Percentiles rank a stretch among this genome's conserved stretches.
Conservation (phyloP, 148 eudicot species). For the Amaranthus cruentus region DNA sequence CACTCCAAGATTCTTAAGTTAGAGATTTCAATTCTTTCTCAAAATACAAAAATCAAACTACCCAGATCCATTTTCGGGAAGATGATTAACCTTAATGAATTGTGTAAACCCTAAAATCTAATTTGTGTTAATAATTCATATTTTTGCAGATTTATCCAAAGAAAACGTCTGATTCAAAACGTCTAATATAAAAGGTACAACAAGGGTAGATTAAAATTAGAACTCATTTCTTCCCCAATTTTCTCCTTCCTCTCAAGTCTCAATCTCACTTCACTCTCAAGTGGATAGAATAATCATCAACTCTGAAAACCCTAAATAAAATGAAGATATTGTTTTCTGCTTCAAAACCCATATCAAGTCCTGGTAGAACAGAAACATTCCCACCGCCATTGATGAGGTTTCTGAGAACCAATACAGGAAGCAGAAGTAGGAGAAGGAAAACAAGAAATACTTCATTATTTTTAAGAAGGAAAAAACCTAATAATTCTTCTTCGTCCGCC, state of each 20-base stretch:
- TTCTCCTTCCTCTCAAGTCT: not conserved
- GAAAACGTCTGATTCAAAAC: too few species aligned
- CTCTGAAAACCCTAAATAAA: slow-evolving; percentile 2
- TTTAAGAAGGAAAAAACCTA: slow-evolving; percentile 33
- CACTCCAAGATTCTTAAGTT: not conserved
- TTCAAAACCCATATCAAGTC: slow-evolving; percentile 71
- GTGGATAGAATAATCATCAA: not conserved
- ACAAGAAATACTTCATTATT: slow-evolving; percentile 54
- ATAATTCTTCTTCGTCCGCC: not conserved
- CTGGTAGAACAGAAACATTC: slow-evolving; percentile 59
- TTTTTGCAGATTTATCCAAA: not conserved
- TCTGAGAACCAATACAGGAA: slow-evolving; percentile 45
- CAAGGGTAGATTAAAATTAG: too few species aligned
- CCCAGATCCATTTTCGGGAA: not conserved
- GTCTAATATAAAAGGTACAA: too few species aligned
- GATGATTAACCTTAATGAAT: not conserved
- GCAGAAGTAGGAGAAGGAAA: slow-evolving; percentile 46
- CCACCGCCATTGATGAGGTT: slow-evolving; percentile 85
- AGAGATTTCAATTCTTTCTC: not conserved
- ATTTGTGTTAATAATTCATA: not conserved
- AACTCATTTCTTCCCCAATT: not conserved
- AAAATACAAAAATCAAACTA: not conserved
- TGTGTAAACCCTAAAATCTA: not conserved
- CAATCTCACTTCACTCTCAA: not conserved
- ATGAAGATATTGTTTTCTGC: slow-evolving; percentile 34